These are phyloP conservation scores for Lasiodiplodia sp. DNA, from an alignment of 2,329 filamentous ascomycete species.

Conservation along the genomic window DNA sequence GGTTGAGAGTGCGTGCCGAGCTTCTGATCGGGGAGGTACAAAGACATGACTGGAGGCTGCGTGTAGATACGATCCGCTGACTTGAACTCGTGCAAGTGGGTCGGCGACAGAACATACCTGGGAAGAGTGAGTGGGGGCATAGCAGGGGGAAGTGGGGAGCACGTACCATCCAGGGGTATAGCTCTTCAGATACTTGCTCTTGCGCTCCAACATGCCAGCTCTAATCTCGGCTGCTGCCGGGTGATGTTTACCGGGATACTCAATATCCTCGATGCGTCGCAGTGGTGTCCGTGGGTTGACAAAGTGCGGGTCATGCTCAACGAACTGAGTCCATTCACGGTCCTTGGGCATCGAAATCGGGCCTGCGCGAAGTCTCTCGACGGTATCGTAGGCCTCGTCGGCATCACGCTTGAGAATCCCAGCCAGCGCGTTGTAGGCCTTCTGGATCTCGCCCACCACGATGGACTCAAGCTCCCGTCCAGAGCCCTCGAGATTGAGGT, in stretches of 20 bases:
- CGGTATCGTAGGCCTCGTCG: constrained; percentile 77
- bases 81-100: constrained; percentile 98
- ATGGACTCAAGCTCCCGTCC: constrained; percentile 95
- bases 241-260: constrained; percentile 90
- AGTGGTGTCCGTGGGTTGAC: constrained; percentile 84
- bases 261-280: constrained; percentile 79
- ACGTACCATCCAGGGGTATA: constrained; percentile 92
- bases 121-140: constrained; percentile 26
- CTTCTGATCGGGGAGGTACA: constrained; percentile 94
- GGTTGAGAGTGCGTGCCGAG: constrained; percentile 87
- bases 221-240: constrained; percentile 83
- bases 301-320: constrained; percentile 82
- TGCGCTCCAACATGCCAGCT: constrained; percentile 90
- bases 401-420: constrained; percentile 91
- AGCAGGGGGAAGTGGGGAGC: constrained; percentile 27
- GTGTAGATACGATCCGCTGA: constrained; percentile 86
- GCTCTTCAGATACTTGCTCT: constrained; percentile 98
- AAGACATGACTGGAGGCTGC: constrained; percentile 92
- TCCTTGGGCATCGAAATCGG: constrained; percentile 95
- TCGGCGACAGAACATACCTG: constrained; percentile 95
- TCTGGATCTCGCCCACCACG: constrained; percentile 96
- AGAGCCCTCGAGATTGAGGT: constrained; percentile 91
- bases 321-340: constrained; percentile 85
- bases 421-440: constrained; percentile 93
- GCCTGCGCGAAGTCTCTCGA: constrained; percentile 82